Evolutionary conservation across 495 filamentous ascomycete species (phyloP).

Genomic region (Haplographium delicatum): DNA sequence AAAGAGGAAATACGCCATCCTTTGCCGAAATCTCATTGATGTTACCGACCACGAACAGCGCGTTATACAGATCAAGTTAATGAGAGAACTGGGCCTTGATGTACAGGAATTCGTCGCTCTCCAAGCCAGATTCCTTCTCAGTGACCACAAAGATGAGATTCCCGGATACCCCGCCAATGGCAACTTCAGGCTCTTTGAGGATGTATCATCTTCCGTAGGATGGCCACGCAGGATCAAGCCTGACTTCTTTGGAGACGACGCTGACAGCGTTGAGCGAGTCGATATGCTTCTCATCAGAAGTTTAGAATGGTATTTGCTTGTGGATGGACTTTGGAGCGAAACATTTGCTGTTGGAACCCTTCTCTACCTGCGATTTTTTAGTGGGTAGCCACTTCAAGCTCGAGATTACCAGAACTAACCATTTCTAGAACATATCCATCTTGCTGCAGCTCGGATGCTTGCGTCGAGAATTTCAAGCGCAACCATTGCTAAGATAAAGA

Average conservation of each 20-base stretch:
- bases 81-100: constrained; percentile 49
- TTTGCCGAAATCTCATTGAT: constrained; percentile 54
- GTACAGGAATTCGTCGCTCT: constrained; percentile 41
- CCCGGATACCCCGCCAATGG: constrained; percentile 29
- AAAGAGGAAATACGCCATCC: constrained; percentile 38
- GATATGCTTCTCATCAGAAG: constrained; percentile 72
- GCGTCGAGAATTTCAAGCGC: constrained; percentile 32
- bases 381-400: constrained; percentile 38
- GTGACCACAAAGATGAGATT: constrained; percentile 33
- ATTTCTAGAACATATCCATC: constrained; percentile 40
- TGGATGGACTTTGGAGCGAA: constrained; percentile 64
- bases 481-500: constrained; percentile 28
- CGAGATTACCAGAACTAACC: constrained; percentile 4
- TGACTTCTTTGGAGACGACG: constrained; percentile 59
- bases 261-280: constrained; percentile 52
- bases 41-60: constrained; percentile 40
- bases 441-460: constrained; percentile 63
- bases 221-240: constrained; percentile 41
- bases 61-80: constrained; percentile 56
- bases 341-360: constrained; percentile 62
- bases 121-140: constrained; percentile 52
- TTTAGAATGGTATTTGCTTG: constrained; percentile 76
- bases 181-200: constrained; percentile 46
- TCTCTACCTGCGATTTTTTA: constrained; percentile 67
- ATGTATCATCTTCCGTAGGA: constrained; percentile 22